Conservation (phyloP, 148 eudicot species). For the Simmondsia chinensis region DNA sequence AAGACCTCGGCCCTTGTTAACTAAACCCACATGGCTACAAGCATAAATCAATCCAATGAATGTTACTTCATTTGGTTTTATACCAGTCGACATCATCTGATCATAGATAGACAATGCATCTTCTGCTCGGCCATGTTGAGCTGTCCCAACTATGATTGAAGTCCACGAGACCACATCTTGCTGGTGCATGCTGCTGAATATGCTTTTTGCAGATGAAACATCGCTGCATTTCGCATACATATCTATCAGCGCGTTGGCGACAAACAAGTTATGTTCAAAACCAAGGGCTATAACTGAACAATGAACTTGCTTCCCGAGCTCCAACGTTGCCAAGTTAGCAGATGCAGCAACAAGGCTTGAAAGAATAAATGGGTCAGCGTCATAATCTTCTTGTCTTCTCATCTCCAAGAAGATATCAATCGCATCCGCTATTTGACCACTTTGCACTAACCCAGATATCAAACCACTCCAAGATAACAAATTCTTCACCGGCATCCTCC, state of each 20-base stretch:
- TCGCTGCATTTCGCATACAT: constrained; percentile 87
- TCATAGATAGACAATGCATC: constrained; percentile 54
- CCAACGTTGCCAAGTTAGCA: constrained; percentile 44
- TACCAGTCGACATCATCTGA: constrained; percentile 43
- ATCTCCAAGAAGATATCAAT: constrained; percentile 28
- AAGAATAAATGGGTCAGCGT: constrained; percentile 37
- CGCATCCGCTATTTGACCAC: constrained; percentile 40
- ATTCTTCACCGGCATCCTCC: constrained; percentile 31
- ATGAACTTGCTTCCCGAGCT: constrained; percentile 61
- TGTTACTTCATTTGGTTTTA: constrained; percentile 63
- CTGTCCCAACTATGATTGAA: constrained; percentile 66
- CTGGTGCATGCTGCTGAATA: constrained; percentile 23
- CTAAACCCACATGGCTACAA: constrained; percentile 73
- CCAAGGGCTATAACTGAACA: constrained; percentile 45
- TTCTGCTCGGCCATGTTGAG: constrained; percentile 64
- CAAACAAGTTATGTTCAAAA: constrained; percentile 34
- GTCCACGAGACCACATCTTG: constrained; percentile 78
- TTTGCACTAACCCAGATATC: constrained; percentile 68
- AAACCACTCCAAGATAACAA: constrained; percentile 69
- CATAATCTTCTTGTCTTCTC: constrained; percentile 41
- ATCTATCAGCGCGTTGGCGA: constrained; percentile 51
- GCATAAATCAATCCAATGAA: constrained; percentile 65
- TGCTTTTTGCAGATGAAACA: constrained; percentile 33
- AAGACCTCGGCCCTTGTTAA: constrained; percentile 39
- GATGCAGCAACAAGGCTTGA: constrained; percentile 46